A percentile compares a stretch with the other conserved stretches of the same genome.
Evolutionary conservation across 768 basidiomycete species (phyloP).

Genomic region (Boletus fagicola): DNA sequence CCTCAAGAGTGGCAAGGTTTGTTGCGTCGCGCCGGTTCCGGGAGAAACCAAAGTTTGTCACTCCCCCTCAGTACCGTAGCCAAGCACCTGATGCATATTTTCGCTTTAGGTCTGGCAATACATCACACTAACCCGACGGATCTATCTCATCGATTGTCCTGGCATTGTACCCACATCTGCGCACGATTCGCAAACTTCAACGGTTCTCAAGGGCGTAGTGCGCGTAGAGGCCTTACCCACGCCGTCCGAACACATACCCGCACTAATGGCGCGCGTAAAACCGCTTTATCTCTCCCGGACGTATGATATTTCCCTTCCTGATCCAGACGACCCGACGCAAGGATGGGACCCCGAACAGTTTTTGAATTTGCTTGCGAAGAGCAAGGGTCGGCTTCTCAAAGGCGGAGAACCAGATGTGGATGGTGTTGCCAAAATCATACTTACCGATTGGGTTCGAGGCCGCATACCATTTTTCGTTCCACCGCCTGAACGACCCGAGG

Average conservation of each 20-base stretch:
- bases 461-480: conserved; percentile 95
- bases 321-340: conserved; percentile 49
- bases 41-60: conserved; percentile 84
- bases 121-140: conserved; percentile 91
- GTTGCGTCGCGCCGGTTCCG: conserved; percentile 92
- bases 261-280: conserved; percentile 87
- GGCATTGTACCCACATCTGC: conserved; percentile 96
- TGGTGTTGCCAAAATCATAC: conserved; percentile 88
- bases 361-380: conserved; percentile 80
- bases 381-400: conserved; percentile 88
- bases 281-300: conserved; percentile 87
- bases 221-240: conserved; percentile 92
- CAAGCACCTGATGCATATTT: not conserved
- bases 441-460: conserved; percentile 97
- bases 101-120: conserved; percentile 89
- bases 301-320: conserved; percentile 68
- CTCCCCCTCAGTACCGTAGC: not conserved
- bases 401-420: conserved; percentile 94
- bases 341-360: conserved; percentile 76
- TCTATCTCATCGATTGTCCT: conserved; percentile 99
- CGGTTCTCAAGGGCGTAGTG: conserved; percentile 94
- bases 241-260: conserved; percentile 89
- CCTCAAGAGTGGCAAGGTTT: conserved; percentile 96
- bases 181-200: conserved; percentile 84
- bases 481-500: conserved; percentile 81